Evolutionary conservation across 78 protist genomes (phyloP).

Genomic region (Dictyostelium firmibasis): DNA sequence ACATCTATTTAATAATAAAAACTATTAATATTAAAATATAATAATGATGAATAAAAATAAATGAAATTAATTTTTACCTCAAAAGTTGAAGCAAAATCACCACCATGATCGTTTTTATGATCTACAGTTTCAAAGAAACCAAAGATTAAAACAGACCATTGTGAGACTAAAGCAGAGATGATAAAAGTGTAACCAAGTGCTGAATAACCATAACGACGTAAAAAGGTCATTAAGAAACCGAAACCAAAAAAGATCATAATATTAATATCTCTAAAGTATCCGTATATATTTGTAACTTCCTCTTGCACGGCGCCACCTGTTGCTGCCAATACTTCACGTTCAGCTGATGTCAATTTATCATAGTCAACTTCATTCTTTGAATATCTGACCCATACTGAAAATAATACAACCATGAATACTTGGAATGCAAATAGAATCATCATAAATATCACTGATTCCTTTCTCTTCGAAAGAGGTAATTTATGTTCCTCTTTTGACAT

Average conservation of each 20-base stretch:
- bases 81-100: not conserved
- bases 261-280: conserved; percentile 88
- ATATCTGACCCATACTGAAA: conserved; percentile 51
- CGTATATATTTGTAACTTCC: conserved; percentile 34
- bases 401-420: conserved; percentile 49
- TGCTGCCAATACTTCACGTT: not conserved
- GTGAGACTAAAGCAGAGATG: conserved; percentile 78
- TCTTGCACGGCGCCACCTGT: conserved; percentile 3
- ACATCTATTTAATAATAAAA: not conserved
- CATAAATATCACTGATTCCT: not conserved
- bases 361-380: not conserved
- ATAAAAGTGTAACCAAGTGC: conserved; percentile 88
- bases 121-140: conserved; percentile 81
- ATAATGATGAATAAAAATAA: too few relatives aligned
- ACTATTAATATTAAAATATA: not conserved
- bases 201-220: conserved; percentile 77
- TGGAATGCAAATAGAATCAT: conserved; percentile 35
- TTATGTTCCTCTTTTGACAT: conserved; percentile 8
- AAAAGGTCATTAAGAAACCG: conserved; percentile 95
- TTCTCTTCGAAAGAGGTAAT: conserved; percentile 16
- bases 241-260: conserved; percentile 97
- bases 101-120: not conserved
- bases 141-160: conserved; percentile 83
- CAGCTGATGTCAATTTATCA: not conserved
- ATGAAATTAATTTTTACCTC: not conserved